These are phyloP conservation scores for Marchantia polymorpha DNA, from an alignment of 225 moss, liverwort and hornwort genomes.

Conservation along the genomic window DNA sequence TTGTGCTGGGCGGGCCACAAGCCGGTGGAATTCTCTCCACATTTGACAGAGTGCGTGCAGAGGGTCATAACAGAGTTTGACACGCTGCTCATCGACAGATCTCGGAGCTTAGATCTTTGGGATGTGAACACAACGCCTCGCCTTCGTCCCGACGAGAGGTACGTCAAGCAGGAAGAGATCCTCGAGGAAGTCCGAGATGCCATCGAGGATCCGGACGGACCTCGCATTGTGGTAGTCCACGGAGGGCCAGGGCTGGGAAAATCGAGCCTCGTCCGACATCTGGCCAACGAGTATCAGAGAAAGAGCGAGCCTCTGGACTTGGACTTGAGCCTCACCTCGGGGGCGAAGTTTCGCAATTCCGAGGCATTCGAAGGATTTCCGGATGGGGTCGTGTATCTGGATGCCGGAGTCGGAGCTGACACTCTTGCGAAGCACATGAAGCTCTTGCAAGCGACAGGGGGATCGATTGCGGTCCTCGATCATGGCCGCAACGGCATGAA, in stretches of 20 bases:
- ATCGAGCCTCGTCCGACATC: conserved; percentile 14
- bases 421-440: conserved; percentile 3
- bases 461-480: conserved; percentile 12
- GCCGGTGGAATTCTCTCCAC: conserved; percentile 6
- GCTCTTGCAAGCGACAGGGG: conserved; percentile 16
- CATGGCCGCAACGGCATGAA: background rate
- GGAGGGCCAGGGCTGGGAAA: conserved; percentile 16
- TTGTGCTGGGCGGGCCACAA: background rate
- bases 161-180: conserved; percentile 5
- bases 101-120: conserved; percentile 13
- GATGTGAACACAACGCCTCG: conserved; percentile 8
- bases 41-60: background rate
- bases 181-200: background rate
- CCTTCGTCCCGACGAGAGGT: conserved; percentile 3
- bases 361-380: conserved; percentile 13
- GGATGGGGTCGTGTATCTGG: conserved; percentile 19
- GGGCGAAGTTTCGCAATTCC: background rate
- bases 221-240: conserved; percentile 10
- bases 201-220: conserved; percentile 1
- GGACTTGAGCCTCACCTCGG: conserved; percentile 5
- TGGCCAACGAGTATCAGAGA: conserved; percentile 18
- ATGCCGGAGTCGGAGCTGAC: conserved; percentile 12
- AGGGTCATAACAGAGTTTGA: conserved; percentile 17
- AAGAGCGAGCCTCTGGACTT: conserved; percentile 1
- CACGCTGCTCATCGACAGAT: conserved; percentile 9